phyloP scores from a whole-genome alignment of 306 rosid species.

The Boehmeria nivea region DNA sequence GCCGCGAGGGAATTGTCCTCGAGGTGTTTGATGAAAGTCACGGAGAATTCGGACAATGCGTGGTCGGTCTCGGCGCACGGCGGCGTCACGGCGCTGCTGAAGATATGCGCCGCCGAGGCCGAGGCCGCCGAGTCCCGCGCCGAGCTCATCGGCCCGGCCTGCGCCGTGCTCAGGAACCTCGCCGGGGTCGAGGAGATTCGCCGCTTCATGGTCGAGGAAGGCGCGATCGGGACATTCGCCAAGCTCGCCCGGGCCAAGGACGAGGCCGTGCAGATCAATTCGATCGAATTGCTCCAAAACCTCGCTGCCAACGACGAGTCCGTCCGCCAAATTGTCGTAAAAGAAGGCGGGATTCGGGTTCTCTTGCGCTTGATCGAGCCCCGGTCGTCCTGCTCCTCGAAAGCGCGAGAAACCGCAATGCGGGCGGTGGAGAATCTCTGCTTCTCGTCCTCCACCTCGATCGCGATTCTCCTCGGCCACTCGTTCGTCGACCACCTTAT shows the following conservation, averaged over 20 bases:
- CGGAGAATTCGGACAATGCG: slow-evolving; percentile 76
- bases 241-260: slow-evolving; percentile 50
- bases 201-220: slow-evolving; percentile 80
- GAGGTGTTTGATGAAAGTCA: slow-evolving; percentile 54
- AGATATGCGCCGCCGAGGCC: slow-evolving; percentile 43
- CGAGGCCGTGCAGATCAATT: slow-evolving; percentile 56
- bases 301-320: slow-evolving; percentile 65
- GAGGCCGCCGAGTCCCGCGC: slow-evolving; percentile 24
- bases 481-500: slow-evolving; percentile 66
- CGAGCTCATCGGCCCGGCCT: slow-evolving; percentile 60
- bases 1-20: slow-evolving; percentile 43
- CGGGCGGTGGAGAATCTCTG: slow-evolving; percentile 59
- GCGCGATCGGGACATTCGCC: slow-evolving; percentile 48
- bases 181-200: slow-evolving; percentile 67
- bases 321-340: slow-evolving; percentile 39
- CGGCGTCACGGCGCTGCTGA: slow-evolving; percentile 68
- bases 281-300: slow-evolving; percentile 52
- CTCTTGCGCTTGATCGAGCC: slow-evolving; percentile 53
- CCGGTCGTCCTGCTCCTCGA: slow-evolving; percentile 39
- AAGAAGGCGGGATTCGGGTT: slow-evolving; percentile 66
- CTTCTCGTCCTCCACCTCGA: slow-evolving; percentile 38
- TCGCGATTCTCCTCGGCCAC: slow-evolving; percentile 40
- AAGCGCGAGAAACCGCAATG: slow-evolving; percentile 50
- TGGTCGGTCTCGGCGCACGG: slow-evolving; percentile 95
- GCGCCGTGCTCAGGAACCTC: slow-evolving; percentile 70